These are phyloP conservation scores for Agaricus blazei DNA, from an alignment of 768 basidiomycete species.

Conservation along the genomic window DNA sequence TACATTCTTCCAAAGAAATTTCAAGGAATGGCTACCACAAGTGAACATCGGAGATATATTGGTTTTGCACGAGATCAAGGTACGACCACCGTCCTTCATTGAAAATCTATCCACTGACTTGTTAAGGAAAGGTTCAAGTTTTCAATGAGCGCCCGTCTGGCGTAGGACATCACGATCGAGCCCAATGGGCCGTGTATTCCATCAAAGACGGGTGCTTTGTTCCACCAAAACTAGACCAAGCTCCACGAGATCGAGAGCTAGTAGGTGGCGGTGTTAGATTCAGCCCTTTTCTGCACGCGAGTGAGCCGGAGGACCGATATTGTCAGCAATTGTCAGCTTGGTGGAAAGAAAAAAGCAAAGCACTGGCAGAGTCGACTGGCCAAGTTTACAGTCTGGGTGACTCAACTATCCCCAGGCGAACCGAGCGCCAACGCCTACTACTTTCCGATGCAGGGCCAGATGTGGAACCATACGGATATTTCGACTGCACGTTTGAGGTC, in stretches of 20 bases:
- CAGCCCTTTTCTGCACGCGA: background rate
- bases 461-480: constrained; percentile 42
- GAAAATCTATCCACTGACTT: background rate
- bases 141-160: background rate
- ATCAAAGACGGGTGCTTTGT: background rate
- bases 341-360: constrained; percentile 4
- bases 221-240: background rate
- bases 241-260: background rate
- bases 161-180: background rate
- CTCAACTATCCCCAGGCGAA: background rate
- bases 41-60: background rate
- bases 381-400: background rate
- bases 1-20: background rate
- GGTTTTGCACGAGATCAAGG: background rate
- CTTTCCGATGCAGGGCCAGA: constrained; percentile 46
- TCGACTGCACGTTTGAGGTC: constrained; percentile 63
- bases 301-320: constrained; percentile 5
- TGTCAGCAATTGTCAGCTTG: constrained; percentile 5
- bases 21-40: constrained; percentile 7
- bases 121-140: background rate
- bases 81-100: background rate
- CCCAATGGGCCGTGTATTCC: constrained; percentile 4
- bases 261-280: background rate
- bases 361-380: background rate
- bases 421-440: constrained; percentile 31